Conservation (phyloP, 2,329 filamentous ascomycete genomes). For the Blastomyces silverae region DNA sequence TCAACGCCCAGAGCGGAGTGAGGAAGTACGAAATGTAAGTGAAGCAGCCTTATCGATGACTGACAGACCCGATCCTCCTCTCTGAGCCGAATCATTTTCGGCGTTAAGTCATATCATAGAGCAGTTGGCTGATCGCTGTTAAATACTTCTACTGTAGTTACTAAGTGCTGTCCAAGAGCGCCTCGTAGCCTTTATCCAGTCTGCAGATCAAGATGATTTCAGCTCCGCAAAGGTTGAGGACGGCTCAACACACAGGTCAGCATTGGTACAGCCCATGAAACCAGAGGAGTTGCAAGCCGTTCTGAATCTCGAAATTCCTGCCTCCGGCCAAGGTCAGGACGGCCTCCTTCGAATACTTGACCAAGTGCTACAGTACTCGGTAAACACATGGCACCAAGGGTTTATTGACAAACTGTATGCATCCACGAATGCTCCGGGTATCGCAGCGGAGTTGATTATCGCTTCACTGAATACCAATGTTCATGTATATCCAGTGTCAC, state of each 20-base stretch:
- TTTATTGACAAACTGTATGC: slow-evolving; percentile 94
- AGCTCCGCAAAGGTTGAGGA: slow-evolving; percentile 16
- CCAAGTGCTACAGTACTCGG: slow-evolving; percentile 71
- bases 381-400: slow-evolving; percentile 98
- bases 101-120: neutral
- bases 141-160: slow-evolving; percentile 27
- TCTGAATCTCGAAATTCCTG: slow-evolving; percentile 48
- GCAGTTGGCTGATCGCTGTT: slow-evolving; percentile 4
- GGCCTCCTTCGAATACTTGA: slow-evolving; percentile 66
- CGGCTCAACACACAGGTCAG: slow-evolving; percentile 42
- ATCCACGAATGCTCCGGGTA: slow-evolving; percentile 79
- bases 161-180: slow-evolving; percentile 39
- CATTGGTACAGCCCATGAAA: slow-evolving; percentile 57
- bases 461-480: slow-evolving; percentile 86
- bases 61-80: neutral
- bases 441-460: slow-evolving; percentile 77
- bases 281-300: slow-evolving; percentile 56
- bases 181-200: slow-evolving; percentile 41
- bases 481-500: slow-evolving; percentile 91
- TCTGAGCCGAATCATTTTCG: neutral
- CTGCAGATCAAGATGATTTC: slow-evolving; percentile 34
- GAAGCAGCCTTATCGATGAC: neutral
- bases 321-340: slow-evolving; percentile 56
- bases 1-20: slow-evolving; percentile 28
- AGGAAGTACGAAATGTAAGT: slow-evolving; percentile 41